These are phyloP conservation scores for Phialemoniopsis sp. DNA, from an alignment of 2,329 filamentous ascomycete genomes.

Conservation along the genomic window DNA sequence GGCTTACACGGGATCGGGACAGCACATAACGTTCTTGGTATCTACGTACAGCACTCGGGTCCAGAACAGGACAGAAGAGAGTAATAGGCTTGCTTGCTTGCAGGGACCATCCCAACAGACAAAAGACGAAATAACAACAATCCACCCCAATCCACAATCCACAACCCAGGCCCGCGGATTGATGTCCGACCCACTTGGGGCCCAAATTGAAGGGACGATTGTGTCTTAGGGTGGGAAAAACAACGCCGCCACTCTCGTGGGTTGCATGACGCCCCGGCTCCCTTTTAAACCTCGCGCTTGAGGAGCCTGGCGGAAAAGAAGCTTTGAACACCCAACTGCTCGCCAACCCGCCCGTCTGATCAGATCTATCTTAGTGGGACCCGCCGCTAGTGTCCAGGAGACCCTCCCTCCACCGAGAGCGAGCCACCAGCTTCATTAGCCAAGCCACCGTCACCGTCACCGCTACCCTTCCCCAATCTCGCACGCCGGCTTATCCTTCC, in stretches of 20 bases:
- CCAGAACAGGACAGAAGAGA: background rate
- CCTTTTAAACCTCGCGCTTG: background rate
- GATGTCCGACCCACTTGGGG: slow-evolving; percentile 2
- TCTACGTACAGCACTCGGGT: too few species aligned
- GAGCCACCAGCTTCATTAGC: background rate
- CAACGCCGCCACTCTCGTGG: slow-evolving; percentile 1
- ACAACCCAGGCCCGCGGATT: slow-evolving; percentile 2
- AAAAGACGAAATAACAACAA: too few species aligned
- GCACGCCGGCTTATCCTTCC: background rate
- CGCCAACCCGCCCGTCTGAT: slow-evolving; percentile 2
- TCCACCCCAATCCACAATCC: background rate
- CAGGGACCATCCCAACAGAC: background rate
- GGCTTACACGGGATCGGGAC: background rate
- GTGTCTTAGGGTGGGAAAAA: background rate
- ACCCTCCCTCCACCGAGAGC: background rate
- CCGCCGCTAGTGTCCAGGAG: background rate
- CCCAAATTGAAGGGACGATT: slow-evolving; percentile 1
- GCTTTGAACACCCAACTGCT: background rate
- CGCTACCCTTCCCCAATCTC: background rate
- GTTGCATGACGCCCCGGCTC: slow-evolving; percentile 1
- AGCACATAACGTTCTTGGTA: too few species aligned
- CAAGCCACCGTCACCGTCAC: background rate
- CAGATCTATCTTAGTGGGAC: slow-evolving; percentile 4
- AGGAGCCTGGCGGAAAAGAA: background rate
- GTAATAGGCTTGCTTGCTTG: background rate